Percentiles rank a stretch among this genome's conserved stretches.
phyloP scores from a whole-genome alignment of 345 rosid genomes.

The Eucalyptus coolabah region DNA sequence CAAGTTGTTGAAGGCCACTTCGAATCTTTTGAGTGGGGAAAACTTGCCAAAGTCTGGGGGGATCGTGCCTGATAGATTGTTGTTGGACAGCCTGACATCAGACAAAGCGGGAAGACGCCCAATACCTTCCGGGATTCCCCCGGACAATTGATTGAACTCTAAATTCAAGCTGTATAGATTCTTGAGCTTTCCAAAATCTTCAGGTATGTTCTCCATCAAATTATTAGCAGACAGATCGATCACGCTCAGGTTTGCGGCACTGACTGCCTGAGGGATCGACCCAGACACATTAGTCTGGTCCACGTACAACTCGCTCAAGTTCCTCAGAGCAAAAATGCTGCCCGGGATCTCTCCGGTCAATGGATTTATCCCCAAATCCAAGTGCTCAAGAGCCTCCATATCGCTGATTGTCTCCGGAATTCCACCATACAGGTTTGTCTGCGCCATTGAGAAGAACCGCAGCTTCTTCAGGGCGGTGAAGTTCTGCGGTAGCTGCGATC shows the following conservation, averaged over 20 bases:
- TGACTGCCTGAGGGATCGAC: conserved; percentile 28
- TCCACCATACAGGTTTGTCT: not conserved
- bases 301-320: conserved; percentile 19
- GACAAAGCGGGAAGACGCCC: conserved; percentile 23
- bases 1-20: not conserved
- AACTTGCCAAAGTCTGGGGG: conserved; percentile 41
- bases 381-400: conserved; percentile 21
- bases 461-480: conserved; percentile 28
- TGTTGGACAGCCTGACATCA: conserved; percentile 25
- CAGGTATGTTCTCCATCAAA: conserved; percentile 36
- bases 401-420: not conserved
- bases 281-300: conserved; percentile 12
- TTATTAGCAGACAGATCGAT: conserved; percentile 35
- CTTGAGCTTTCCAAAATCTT: conserved; percentile 27
- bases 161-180: conserved; percentile 3
- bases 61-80: conserved; percentile 32
- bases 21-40: conserved; percentile 5
- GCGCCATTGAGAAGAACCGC: not conserved
- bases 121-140: not conserved
- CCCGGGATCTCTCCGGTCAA: conserved; percentile 28
- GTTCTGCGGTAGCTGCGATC: conserved; percentile 9
- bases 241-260: conserved; percentile 5
- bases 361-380: conserved; percentile 12
- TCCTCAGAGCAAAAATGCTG: conserved; percentile 26
- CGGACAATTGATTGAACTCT: not conserved